A percentile compares a stretch with the other conserved stretches of the same genome.
These are phyloP conservation scores for Malassezia caprae DNA, from an alignment of 1,284 basidiomycete species.

Conservation along the genomic window DNA sequence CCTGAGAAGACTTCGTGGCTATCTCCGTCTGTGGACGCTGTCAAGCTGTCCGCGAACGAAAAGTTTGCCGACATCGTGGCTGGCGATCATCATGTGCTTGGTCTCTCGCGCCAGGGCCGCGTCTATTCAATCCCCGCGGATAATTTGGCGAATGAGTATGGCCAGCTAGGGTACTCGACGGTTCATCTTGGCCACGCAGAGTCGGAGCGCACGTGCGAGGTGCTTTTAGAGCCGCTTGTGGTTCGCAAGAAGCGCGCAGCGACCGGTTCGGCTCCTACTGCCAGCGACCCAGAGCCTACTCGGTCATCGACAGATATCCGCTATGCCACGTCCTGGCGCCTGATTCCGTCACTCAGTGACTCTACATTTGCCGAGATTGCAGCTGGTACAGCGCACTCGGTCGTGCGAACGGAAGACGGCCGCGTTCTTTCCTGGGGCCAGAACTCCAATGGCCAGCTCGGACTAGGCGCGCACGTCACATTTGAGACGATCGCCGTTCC, in stretches of 20 bases:
- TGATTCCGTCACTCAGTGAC: slow-evolving; percentile 66
- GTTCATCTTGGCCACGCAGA: slow-evolving; percentile 35
- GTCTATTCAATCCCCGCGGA: slow-evolving; percentile 70
- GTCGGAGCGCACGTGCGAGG: slow-evolving; percentile 28
- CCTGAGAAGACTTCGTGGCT: slow-evolving; percentile 26
- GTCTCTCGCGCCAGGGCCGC: slow-evolving; percentile 69
- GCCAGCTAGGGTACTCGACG: slow-evolving; percentile 61
- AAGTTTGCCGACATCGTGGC: slow-evolving; percentile 28
- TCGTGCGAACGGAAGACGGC: slow-evolving; percentile 57
- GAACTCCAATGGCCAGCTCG: slow-evolving; percentile 59
- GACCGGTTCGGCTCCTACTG: neutral
- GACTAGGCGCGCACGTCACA: slow-evolving; percentile 62
- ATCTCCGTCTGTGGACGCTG: slow-evolving; percentile 1
- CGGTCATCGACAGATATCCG: slow-evolving; percentile 50
- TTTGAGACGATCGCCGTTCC: slow-evolving; percentile 69
- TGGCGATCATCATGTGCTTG: slow-evolving; percentile 72
- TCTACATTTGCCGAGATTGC: slow-evolving; percentile 62
- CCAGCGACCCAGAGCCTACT: slow-evolving; percentile 20
- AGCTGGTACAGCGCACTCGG: slow-evolving; percentile 63
- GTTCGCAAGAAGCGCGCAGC: slow-evolving; percentile 18
- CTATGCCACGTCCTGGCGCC: slow-evolving; percentile 66
- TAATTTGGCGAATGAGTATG: slow-evolving; percentile 67
- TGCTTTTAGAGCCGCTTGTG: slow-evolving; percentile 39
- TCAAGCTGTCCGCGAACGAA: slow-evolving; percentile 23
- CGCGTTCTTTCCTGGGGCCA: slow-evolving; percentile 57